Percentiles rank a stretch among this genome's conserved stretches.
Conservation (phyloP, 805 yeast species). For the Myxozyma mucilagina region DNA sequence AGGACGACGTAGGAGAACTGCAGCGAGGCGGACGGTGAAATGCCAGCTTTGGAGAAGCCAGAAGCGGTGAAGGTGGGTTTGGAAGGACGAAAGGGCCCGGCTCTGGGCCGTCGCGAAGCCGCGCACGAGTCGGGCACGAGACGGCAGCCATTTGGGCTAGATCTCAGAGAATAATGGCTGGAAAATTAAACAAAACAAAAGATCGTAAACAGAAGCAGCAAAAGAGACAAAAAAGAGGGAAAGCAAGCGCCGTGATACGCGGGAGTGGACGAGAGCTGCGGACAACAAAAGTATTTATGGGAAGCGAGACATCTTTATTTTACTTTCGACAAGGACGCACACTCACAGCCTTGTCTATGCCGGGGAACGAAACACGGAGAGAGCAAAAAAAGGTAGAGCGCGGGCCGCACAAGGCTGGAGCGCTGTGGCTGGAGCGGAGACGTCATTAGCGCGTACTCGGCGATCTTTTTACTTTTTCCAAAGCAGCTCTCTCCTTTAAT, state of each 20-base stretch:
- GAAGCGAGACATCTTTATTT: neutral
- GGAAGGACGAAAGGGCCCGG: neutral
- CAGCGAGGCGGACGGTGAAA: conserved; percentile 1
- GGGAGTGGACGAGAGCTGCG: too few relatives aligned
- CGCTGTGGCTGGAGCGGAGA: neutral
- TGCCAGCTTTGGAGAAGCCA: neutral
- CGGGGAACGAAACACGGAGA: neutral
- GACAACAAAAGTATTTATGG: too few relatives aligned
- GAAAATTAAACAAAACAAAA: too few relatives aligned
- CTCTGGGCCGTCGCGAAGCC: conserved; percentile 6
- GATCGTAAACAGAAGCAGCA: neutral
- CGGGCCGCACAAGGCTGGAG: neutral
- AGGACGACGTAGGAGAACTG: conserved; percentile 11
- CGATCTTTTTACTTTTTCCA: too few relatives aligned
- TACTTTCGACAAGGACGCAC: neutral
- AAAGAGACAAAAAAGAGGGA: neutral
- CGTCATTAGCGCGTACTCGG: too few relatives aligned
- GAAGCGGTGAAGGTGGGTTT: conserved; percentile 3
- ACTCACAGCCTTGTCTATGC: too few relatives aligned
- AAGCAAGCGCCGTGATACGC: too few relatives aligned
- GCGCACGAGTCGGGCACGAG: conserved; percentile 3
- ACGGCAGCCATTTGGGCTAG: conserved; percentile 11
- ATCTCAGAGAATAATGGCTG: too few relatives aligned
- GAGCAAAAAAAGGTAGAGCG: neutral
- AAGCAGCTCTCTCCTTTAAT: too few relatives aligned